Evolutionary conservation across 305 asterid genomes (phyloP).

Genomic region (Withania somnifera): DNA sequence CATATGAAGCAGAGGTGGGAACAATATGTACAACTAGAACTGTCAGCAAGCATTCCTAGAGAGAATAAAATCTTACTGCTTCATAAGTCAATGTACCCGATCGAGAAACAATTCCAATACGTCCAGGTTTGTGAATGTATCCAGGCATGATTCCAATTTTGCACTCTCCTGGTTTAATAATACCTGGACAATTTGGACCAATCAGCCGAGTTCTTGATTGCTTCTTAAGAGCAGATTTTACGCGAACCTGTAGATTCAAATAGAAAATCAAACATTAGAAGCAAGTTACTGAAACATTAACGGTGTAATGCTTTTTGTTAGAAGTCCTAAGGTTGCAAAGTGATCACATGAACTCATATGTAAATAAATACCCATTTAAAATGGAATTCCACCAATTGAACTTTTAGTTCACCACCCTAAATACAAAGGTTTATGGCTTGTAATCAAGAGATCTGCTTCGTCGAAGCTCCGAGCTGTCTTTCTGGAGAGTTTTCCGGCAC

Average conservation of each 20-base stretch:
- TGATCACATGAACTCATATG: not conserved
- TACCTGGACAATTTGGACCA: slow-evolving; percentile 98
- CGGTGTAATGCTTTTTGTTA: not conserved
- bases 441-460: too few species aligned
- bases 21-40: not conserved
- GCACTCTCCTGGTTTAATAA: slow-evolving; percentile 98
- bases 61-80: slow-evolving; percentile 51
- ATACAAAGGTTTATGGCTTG: not conserved
- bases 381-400: not conserved
- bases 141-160: slow-evolving; percentile 99
- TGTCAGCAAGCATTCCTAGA: not conserved
- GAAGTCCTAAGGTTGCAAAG: not conserved
- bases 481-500: too few species aligned
- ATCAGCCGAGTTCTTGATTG: slow-evolving; percentile 84
- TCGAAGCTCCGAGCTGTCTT: too few species aligned
- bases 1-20: not conserved
- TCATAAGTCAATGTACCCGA: slow-evolving; percentile 88
- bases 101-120: slow-evolving; percentile 83
- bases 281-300: not conserved
- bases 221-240: slow-evolving; percentile 71
- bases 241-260: slow-evolving; percentile 45
- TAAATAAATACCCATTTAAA: not conserved
- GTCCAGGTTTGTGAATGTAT: slow-evolving; percentile 95
- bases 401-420: not conserved
- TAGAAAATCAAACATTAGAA: slow-evolving; percentile 9